Base-by-base conservation (phyloP, 2,329 filamentous ascomycete genomes). In the Chaetomiaceae sp. region DNA sequence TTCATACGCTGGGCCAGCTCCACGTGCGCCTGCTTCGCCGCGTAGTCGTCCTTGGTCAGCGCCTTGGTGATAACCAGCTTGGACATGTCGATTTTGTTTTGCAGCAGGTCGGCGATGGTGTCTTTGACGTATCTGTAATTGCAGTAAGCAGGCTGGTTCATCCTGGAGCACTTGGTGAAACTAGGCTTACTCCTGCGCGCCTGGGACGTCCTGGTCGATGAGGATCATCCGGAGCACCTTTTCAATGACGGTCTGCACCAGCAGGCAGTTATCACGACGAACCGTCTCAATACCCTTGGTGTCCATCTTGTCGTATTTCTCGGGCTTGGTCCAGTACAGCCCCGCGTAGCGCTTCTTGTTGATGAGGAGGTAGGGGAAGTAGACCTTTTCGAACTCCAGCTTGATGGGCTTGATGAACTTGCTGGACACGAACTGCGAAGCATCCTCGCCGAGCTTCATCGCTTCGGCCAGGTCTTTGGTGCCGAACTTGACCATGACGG, bases 341-440 rank as follows among this genome's bases (percentile, higher is more conserved):
- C 93, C 93, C 8, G 93, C 93, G 61, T 98, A 98, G 53, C 93
- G 86, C 74, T 98, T 98, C 75, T 98, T 98, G 81, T 98, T 98
- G 81, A 98, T 98, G 42, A 98, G 76, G 27, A 98, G 76, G 63
- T 98, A 98, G 1, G 93, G 93, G 64, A 86, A 98, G 68, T 98
- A 98, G 1, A 98, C 91, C 69, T 98, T 98, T 66, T 98, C 93
- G 68, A 98, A 98, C 66, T 98, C 93, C 26, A 98, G 79, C 70
- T 97, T 98, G 75, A 98, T 98, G 4, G 93, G 93, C 62, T 93
- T 94, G 65, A 90, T 73, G 63, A 98, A 98, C 65, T 96, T 95
- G 37, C 79, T 78, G 4, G 93, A 96, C 33, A 98, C 93, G 57
- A 74, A 94, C 17, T 83, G 75, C 1, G 93, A 86, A 10, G 93